Base-by-base conservation (phyloP, 805 yeast genomes). In the Starmera quercuum region DNA sequence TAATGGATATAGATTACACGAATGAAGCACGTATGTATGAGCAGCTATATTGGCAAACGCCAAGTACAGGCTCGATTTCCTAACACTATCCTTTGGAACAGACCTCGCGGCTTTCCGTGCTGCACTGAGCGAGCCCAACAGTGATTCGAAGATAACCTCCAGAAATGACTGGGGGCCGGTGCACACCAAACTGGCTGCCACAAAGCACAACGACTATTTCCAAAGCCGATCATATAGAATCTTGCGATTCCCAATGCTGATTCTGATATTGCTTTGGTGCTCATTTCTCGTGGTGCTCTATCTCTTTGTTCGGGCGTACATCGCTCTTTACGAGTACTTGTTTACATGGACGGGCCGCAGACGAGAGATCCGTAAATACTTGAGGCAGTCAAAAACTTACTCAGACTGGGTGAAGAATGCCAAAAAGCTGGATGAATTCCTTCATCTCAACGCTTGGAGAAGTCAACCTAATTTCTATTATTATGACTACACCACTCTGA, bases 361-460 rank as follows among this genome's bases (percentile, higher is more conserved):
- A 23, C 64, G 64, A 34, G 46, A 42, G 22, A 55, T 81, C 17
- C 53, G 84, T 7, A 61, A 63, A 13, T 57, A 61, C n/a, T 56
- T 83, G 36, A 54, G 80, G 30, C 40, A 49, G 0, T 68, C 84
- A 0, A 48, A 47, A 14, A 66, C 58, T 19, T 83, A 81, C 47
- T 53, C 60, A 5, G 85, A 83, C 40, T 83, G 88, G 83, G 58
- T 70, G 5, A 50, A 52, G 12, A 71, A 71, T 44, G 90, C 92
- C 2, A 47, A 63, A 24, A 59, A 56, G 7, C 52, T 83, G 30
- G 92, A 83, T 49, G 55, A 64, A 22, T 68, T 60, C 46, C 59
- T 82, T 21, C 73, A 77, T 6, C 56, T 77, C n/a, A 74, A 73
- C 40, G 61, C 66, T 30, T 83, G 94, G 94, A 68, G 73, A 30